A percentile compares a stretch with the other conserved stretches of the same genome.
Conservation (phyloP, 2,329 filamentous ascomycete species). For the Trichoderma asperellum region DNA sequence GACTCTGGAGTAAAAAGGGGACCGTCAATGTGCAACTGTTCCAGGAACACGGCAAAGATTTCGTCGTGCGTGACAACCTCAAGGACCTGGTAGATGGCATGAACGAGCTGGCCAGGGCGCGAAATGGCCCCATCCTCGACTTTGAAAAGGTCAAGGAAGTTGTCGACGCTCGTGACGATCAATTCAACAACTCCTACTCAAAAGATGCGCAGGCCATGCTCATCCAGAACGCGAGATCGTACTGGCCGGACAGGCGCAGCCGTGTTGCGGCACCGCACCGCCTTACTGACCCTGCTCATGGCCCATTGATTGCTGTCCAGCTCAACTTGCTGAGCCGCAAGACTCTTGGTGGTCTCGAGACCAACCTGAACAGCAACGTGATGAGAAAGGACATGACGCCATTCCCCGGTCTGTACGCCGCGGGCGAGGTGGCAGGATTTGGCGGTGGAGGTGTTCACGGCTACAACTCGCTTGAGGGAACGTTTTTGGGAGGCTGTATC, state of each 20-base stretch:
- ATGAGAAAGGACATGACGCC: conserved; percentile 52
- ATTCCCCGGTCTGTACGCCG: conserved; percentile 62
- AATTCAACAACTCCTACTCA: conserved; percentile 59
- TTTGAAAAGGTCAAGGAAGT: conserved; percentile 49
- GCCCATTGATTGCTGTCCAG: conserved; percentile 63
- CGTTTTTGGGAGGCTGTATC: conserved; percentile 65
- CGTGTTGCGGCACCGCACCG: conserved; percentile 59
- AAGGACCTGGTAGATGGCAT: conserved; percentile 60
- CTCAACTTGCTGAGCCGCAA: conserved; percentile 66
- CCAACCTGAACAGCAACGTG: conserved; percentile 60
- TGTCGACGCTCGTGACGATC: conserved; percentile 58
- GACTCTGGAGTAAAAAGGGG: conserved; percentile 56
- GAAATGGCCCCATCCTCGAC: conserved; percentile 53
- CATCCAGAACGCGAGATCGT: conserved; percentile 58
- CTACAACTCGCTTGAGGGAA: conserved; percentile 65
- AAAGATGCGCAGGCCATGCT: conserved; percentile 67
- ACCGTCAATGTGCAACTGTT: conserved; percentile 61
- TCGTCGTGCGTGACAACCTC: conserved; percentile 61
- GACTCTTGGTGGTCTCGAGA: conserved; percentile 64
- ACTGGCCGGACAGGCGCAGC: conserved; percentile 57
- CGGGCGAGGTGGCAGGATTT: conserved; percentile 64
- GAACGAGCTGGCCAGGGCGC: conserved; percentile 57
- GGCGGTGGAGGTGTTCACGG: conserved; percentile 66
- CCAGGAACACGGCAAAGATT: conserved; percentile 61
- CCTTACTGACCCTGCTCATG: conserved; percentile 57